These are phyloP conservation scores for Penicillium ochrochloron DNA, from an alignment of 495 filamentous ascomycete genomes.

Conservation along the genomic window DNA sequence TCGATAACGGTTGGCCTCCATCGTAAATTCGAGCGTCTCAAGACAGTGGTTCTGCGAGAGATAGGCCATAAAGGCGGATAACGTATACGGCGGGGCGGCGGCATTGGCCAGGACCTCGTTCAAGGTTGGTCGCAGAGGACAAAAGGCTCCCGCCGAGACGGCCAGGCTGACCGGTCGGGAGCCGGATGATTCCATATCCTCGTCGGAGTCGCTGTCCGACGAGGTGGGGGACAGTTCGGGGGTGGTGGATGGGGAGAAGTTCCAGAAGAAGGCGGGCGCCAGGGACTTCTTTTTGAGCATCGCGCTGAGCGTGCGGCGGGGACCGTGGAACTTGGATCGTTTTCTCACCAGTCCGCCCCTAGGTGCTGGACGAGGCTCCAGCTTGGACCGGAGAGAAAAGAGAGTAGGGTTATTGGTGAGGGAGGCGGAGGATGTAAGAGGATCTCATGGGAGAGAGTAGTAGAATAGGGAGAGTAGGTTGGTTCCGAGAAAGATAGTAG, in stretches of 20 bases:
- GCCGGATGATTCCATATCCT: constrained; percentile 55
- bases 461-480: too few species aligned
- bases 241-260: constrained; percentile 45
- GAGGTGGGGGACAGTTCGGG: constrained; percentile 51
- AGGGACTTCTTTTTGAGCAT: constrained; percentile 56
- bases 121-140: constrained; percentile 78
- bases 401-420: constrained; percentile 20
- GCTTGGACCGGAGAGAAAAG: constrained; percentile 21
- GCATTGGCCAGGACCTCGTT: constrained; percentile 86
- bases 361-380: constrained; percentile 29
- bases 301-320: constrained; percentile 45
- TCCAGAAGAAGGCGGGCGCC: constrained; percentile 50
- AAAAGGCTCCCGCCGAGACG: constrained; percentile 65
- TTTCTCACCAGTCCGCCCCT: constrained; percentile 36
- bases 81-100: constrained; percentile 87
- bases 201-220: constrained; percentile 60
- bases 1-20: constrained; percentile 91
- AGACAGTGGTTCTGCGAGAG: constrained; percentile 97
- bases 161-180: constrained; percentile 66
- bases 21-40: constrained; percentile 95
- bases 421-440: background rate
- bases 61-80: constrained; percentile 95
- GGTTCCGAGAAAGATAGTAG: background rate
- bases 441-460: constrained; percentile 6
- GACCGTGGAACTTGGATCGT: constrained; percentile 29